phyloP scores from a whole-genome alignment of 768 basidiomycete genomes.

The Mycena maculata region DNA sequence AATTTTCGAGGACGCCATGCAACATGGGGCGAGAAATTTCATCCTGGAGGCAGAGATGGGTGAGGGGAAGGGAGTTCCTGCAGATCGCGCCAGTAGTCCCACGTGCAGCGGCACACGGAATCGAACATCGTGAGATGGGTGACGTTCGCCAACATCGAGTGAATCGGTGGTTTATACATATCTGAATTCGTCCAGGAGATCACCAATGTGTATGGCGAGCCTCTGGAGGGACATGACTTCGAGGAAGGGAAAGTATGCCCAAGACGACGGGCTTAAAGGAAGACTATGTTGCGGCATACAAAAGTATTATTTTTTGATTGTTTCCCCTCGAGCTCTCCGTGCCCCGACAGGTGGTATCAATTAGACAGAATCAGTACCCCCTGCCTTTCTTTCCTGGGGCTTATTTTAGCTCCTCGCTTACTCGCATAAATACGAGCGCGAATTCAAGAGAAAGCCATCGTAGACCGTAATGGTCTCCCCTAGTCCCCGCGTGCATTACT shows the following conservation, averaged over 20 bases:
- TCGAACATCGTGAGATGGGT: constrained; percentile 19
- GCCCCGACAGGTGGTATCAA: too few relatives aligned
- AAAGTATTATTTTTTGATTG: too few relatives aligned
- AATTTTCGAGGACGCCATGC: not conserved
- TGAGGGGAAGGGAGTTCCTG: not conserved
- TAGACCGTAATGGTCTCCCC: constrained; percentile 49
- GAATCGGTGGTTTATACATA: not conserved
- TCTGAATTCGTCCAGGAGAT: not conserved
- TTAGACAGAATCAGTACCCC: too few relatives aligned
- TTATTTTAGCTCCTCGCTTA: too few relatives aligned
- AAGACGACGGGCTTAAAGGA: not conserved
- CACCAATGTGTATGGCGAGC: not conserved
- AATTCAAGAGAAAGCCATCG: constrained; percentile 41
- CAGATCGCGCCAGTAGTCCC: constrained; percentile 3
- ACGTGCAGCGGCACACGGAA: not conserved
- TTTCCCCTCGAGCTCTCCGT: too few relatives aligned
- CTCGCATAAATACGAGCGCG: too few relatives aligned
- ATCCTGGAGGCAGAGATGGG: constrained; percentile 1
- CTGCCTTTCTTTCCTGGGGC: too few relatives aligned
- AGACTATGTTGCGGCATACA: too few relatives aligned
- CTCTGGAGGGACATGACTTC: not conserved
- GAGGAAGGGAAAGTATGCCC: not conserved
- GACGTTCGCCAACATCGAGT: not conserved
- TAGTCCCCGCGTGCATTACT: not conserved
- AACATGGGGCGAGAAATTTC: not conserved